Base-by-base conservation (phyloP, 495 filamentous ascomycete genomes). In the Pseudoneurospora amorphoporcata region DNA sequence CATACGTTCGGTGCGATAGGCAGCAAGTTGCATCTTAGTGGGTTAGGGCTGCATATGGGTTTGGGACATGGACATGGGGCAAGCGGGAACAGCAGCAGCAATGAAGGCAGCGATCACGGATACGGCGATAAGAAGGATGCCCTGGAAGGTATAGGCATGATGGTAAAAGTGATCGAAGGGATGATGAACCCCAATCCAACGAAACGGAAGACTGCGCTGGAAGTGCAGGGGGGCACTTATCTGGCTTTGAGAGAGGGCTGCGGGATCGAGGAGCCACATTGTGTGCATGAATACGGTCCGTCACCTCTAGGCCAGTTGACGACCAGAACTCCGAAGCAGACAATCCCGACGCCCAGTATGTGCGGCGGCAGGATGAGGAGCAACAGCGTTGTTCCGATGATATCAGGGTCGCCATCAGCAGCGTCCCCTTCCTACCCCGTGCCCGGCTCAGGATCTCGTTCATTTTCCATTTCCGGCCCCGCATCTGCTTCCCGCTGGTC, bases 151-250 rank as follows among this genome's bases (percentile, higher is more conserved):
- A 71, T 87, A 16, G 75, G 72, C 4, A 83, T 83, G 17, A 83
- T 87, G 76, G 74, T 88, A 9, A 77, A 81, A 39, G 75, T 87
- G 8, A 79, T 85, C 8, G 77, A 79, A 39, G 77, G 77, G 8
- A 88, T 88, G 86, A 73, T 87, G 10, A 73, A 81, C 14, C 73
- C 74, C n/a, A 71, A 82, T 29, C 85, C 86, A 0, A 79, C 81
- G 3, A 82, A 86, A 17, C 76, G 86, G 32, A 86, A 84, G 8
- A 79, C 79, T 0, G 85, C 84, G 4, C 72, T 76, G 39, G 80
- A 85, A 61, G 84, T 87, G 6, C 81, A 85, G 73, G 79, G 80
- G n/a, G 77, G 73, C 35, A 76, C 84, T 37, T 82, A 84, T 71
- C 77, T 79, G 70, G 83, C 87, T 72, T 75, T 88, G 10, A 83